These are phyloP conservation scores for Morella rubra DNA, from an alignment of 306 rosid genomes.

Conservation along the genomic window DNA sequence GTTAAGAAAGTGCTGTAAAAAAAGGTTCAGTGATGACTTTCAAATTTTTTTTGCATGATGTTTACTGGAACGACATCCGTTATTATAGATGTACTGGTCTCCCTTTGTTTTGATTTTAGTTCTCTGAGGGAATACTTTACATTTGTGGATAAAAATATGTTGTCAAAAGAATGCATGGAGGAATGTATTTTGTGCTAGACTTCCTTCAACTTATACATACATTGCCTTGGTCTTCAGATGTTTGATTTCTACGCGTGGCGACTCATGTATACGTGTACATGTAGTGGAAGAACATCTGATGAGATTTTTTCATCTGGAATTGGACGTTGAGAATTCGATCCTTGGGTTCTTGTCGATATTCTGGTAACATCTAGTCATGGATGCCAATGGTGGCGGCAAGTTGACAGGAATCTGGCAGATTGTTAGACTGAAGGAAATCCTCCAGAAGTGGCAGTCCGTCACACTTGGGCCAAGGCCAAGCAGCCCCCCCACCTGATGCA, in stretches of 20 bases:
- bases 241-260: slow-evolving; percentile 19
- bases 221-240: background rate
- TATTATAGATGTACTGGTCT: background rate
- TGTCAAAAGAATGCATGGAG: background rate
- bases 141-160: background rate
- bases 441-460: slow-evolving; percentile 75
- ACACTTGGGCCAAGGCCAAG: slow-evolving; percentile 46
- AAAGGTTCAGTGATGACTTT: background rate
- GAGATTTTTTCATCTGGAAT: slow-evolving; percentile 31
- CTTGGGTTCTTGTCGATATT: slow-evolving; percentile 21
- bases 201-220: slow-evolving; percentile 6
- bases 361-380: slow-evolving; percentile 48
- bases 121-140: background rate
- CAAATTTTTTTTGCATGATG: background rate
- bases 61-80: background rate
- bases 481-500: slow-evolving; percentile 12
- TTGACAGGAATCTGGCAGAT: slow-evolving; percentile 64
- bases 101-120: background rate
- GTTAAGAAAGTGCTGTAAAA: background rate
- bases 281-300: slow-evolving; percentile 40
- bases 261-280: slow-evolving; percentile 8
- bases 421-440: slow-evolving; percentile 65
- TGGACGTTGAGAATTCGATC: slow-evolving; percentile 30
- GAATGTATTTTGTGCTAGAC: background rate
- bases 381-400: slow-evolving; percentile 56